Evolutionary conservation across 208 protist genomes (phyloP), one percentile per base, ranked within the genome.

Genomic region (Wallacemonas rigidus): DNA sequence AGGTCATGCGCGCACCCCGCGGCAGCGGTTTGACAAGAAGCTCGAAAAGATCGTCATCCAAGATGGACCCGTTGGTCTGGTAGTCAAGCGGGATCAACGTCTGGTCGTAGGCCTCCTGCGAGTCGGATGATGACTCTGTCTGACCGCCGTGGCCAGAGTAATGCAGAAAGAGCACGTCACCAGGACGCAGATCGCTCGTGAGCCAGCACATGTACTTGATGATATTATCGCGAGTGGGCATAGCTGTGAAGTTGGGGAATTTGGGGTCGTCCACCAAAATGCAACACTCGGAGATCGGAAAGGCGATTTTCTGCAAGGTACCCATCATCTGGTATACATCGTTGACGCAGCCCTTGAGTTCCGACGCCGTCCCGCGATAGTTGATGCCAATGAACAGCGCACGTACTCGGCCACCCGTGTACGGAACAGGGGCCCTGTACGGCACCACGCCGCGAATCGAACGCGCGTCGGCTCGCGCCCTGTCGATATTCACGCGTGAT

Each of bases 371-470:
- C 35, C 91, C 94, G 35, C 70, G 88, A 83, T 97, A 97, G 78
- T 97, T 97, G 68, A 96, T 96, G 40, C 94, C 94, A 65, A 97
- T 96, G 61, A 97, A 89, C 11, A 97, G 82, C 7, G 90, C 91
- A 40, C 92, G 91, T 14, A 96, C 93, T 12, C 90, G 90, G 14
- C 92, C 92, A 39, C 87, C 87, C 0, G 75, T 93, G 78, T 97
- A 95, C n/a, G 83, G 87, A 17, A 79, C 71, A 1, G 89, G 85
- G 1, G 86, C 87, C 15, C 68, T 74, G 70, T 97, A 97, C 8
- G 92, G 92, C 40, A 94, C 81, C 2, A 93, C 70, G 36, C 82
- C 77, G 2, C 85, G 81, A 56, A 92, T 84, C 6, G 53, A 74
- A 39, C 76, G 69, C 2, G 74, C 84, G 39, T 85, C 76, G 9